These are phyloP conservation scores for Amanita phalloides DNA, from an alignment of 768 basidiomycete species.

Conservation along the genomic window DNA sequence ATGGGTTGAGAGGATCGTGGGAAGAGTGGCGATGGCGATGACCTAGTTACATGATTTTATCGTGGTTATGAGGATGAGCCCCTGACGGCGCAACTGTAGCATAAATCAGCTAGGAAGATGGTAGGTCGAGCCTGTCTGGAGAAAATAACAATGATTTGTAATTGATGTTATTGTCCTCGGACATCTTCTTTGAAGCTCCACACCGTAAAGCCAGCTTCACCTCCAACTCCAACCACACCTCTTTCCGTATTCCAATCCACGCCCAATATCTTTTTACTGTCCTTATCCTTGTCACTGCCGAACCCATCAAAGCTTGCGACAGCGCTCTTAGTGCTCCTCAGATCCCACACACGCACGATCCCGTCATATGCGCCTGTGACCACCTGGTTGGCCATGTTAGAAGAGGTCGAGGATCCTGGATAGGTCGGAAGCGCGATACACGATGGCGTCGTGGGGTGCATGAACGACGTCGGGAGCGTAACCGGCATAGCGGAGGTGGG, in stretches of 20 bases:
- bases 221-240: constrained; percentile 47
- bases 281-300: constrained; percentile 26
- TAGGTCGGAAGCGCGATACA: constrained; percentile 25
- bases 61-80: too few species aligned
- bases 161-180: too few species aligned
- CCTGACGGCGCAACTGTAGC: too few species aligned
- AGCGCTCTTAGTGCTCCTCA: constrained; percentile 55
- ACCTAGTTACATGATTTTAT: too few species aligned
- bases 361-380: constrained; percentile 74
- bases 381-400: constrained; percentile 35
- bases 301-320: constrained; percentile 52
- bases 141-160: too few species aligned
- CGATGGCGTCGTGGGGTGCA: constrained; percentile 59
- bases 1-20: too few species aligned
- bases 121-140: too few species aligned
- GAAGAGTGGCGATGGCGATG: too few species aligned
- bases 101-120: too few species aligned
- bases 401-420: constrained; percentile 11
- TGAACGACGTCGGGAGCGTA: constrained; percentile 29
- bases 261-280: constrained; percentile 41
- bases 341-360: constrained; percentile 67
- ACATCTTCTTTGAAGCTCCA: constrained; percentile 26
- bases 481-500: constrained; percentile 16
- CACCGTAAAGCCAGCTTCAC: constrained; percentile 54
- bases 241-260: constrained; percentile 38